phyloP scores from a whole-genome alignment of 2,329 filamentous ascomycete genomes.

The Rhynchosporium agropyri region DNA sequence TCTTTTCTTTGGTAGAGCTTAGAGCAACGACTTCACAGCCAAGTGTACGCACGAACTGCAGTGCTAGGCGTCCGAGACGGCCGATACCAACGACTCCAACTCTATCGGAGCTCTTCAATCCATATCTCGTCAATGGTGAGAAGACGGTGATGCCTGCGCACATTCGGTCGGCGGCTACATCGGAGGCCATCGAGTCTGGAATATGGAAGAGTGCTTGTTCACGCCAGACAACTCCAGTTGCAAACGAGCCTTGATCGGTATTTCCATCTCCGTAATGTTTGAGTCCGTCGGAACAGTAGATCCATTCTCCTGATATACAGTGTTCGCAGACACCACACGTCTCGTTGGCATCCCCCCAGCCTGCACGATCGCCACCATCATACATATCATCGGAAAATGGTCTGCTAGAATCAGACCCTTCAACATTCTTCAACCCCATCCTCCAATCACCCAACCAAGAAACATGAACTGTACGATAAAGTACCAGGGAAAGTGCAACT shows the following conservation, averaged over 20 bases:
- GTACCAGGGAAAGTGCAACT: too few species aligned
- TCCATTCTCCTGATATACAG: slow-evolving; percentile 47
- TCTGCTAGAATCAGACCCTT: too few species aligned
- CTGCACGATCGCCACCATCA: slow-evolving; percentile 48
- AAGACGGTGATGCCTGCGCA: slow-evolving; percentile 49
- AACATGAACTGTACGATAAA: too few species aligned
- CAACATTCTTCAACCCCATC: not conserved
- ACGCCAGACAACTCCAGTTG: slow-evolving; percentile 44
- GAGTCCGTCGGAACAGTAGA: slow-evolving; percentile 46
- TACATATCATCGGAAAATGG: too few species aligned
- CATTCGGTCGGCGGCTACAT: slow-evolving; percentile 49
- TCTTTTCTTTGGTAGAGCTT: slow-evolving; percentile 60
- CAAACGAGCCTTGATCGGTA: slow-evolving; percentile 51
- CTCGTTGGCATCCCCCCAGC: slow-evolving; percentile 48
- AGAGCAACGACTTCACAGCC: slow-evolving; percentile 63
- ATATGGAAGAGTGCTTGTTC: slow-evolving; percentile 45
- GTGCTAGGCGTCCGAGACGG: slow-evolving; percentile 62
- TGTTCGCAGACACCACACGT: slow-evolving; percentile 48
- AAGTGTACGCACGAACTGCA: slow-evolving; percentile 64
- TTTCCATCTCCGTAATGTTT: slow-evolving; percentile 47
- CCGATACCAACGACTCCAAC: slow-evolving; percentile 55
- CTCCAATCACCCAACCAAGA: too few species aligned
- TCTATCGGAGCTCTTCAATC: slow-evolving; percentile 38
- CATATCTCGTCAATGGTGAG: slow-evolving; percentile 41
- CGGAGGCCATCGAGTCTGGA: slow-evolving; percentile 43